These are phyloP conservation scores for Populus pruinosa DNA, from an alignment of 345 rosid species.

Conservation along the genomic window DNA sequence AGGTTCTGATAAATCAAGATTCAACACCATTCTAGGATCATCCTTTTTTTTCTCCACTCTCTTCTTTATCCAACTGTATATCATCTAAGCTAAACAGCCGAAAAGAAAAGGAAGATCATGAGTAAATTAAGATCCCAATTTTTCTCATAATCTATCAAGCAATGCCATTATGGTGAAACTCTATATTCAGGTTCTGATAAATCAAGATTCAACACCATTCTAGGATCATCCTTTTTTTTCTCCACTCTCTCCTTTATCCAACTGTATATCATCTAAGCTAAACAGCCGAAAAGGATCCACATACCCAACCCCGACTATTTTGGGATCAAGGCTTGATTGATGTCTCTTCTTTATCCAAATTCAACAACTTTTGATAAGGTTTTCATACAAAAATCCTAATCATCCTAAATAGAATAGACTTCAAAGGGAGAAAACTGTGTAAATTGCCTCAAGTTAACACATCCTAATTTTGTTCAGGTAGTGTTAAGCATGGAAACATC, in stretches of 20 bases:
- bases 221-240: neutral
- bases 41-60: no score
- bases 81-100: no score
- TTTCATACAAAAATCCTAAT: neutral
- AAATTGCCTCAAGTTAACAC: neutral
- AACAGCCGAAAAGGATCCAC: neutral
- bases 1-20: no score
- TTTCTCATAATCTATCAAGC: neutral
- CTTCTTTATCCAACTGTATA: no score
- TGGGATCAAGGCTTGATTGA: neutral
- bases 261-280: neutral
- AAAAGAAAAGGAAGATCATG: neutral
- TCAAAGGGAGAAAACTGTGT: neutral
- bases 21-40: no score
- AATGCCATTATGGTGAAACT: neutral
- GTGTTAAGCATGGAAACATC: neutral
- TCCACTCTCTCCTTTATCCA: neutral
- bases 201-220: neutral
- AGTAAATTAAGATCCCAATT: neutral
- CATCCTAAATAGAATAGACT: neutral
- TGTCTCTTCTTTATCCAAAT: neutral
- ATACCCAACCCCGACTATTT: neutral
- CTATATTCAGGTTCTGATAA: neutral
- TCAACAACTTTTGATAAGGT: neutral
- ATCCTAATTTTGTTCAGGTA: neutral